These are phyloP conservation scores for Penicillium canescens DNA, from an alignment of 495 filamentous ascomycete species.

Conservation along the genomic window DNA sequence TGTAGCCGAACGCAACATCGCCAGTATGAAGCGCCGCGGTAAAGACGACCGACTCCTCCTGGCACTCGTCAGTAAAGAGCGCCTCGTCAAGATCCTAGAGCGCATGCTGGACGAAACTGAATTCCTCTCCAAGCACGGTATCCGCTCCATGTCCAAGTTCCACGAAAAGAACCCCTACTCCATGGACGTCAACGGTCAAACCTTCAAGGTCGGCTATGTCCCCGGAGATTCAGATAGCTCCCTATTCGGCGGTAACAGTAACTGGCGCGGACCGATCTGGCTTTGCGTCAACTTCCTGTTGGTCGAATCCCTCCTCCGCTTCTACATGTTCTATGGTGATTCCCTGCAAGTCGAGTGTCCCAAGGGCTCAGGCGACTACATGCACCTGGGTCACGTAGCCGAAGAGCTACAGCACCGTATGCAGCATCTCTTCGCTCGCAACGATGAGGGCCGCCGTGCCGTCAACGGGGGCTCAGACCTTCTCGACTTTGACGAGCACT, in stretches of 20 bases:
- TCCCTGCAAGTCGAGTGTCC: slow-evolving; percentile 88
- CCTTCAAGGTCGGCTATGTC: slow-evolving; percentile 85
- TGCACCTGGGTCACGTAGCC: slow-evolving; percentile 95
- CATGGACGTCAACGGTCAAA: slow-evolving; percentile 94
- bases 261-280: slow-evolving; percentile 95
- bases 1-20: slow-evolving; percentile 87
- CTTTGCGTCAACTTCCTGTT: slow-evolving; percentile 94
- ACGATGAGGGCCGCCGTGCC: slow-evolving; percentile 81
- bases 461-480: slow-evolving; percentile 80
- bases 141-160: slow-evolving; percentile 89
- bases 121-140: slow-evolving; percentile 87
- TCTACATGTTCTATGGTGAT: slow-evolving; percentile 94
- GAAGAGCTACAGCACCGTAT: slow-evolving; percentile 95
- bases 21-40: slow-evolving; percentile 82
- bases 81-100: slow-evolving; percentile 79
- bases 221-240: slow-evolving; percentile 92
- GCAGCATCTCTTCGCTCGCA: slow-evolving; percentile 84
- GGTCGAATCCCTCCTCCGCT: slow-evolving; percentile 86
- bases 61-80: slow-evolving; percentile 85
- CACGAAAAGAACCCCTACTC: slow-evolving; percentile 88
- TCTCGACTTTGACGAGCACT: slow-evolving; percentile 87
- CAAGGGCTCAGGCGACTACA: slow-evolving; percentile 87
- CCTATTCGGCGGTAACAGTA: slow-evolving; percentile 95
- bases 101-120: slow-evolving; percentile 94
- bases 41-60: slow-evolving; percentile 85